phyloP scores from a whole-genome alignment of 202 grass and related monocot species.

The Setaria viridis region DNA sequence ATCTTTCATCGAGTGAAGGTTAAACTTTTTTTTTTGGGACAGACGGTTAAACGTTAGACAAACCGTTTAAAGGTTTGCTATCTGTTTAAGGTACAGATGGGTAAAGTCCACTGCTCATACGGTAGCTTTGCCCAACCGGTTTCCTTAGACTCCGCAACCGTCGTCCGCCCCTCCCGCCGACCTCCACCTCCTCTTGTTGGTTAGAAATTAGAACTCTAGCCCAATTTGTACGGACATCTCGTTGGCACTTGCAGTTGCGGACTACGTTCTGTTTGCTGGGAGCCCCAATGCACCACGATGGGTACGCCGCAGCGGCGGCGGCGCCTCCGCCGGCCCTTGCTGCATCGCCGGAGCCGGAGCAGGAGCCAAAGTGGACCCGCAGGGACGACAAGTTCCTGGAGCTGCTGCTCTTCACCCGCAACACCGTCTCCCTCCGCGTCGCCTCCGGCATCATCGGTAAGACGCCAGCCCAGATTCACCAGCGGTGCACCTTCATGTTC shows the following conservation, averaged over 20 bases:
- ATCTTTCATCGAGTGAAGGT: too few relatives aligned
- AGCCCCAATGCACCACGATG: not conserved
- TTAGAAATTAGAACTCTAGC: too few relatives aligned
- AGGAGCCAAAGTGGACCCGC: not conserved
- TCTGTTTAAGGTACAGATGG: too few relatives aligned
- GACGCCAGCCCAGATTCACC: not conserved
- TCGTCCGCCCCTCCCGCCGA: too few relatives aligned
- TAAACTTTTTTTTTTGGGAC: too few relatives aligned
- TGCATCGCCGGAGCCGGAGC: not conserved
- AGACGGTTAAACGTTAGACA: too few relatives aligned
- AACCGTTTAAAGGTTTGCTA: too few relatives aligned
- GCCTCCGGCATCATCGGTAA: not conserved
- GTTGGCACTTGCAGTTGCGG: not conserved
- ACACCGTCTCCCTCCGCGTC: not conserved
- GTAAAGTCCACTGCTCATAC: too few relatives aligned
- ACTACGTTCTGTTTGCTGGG: not conserved
- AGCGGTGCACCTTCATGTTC: not conserved
- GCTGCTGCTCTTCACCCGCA: not conserved
- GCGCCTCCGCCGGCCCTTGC: not conserved
- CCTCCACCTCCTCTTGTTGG: too few relatives aligned
- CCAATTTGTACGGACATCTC: not conserved
- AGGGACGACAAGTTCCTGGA: slow-evolving; percentile 17
- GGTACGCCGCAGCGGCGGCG: not conserved
- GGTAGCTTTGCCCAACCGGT: too few relatives aligned
- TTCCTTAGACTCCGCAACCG: too few relatives aligned